Conservation (phyloP, 1,284 basidiomycete species). For the Gastroboletus turbinatus region DNA sequence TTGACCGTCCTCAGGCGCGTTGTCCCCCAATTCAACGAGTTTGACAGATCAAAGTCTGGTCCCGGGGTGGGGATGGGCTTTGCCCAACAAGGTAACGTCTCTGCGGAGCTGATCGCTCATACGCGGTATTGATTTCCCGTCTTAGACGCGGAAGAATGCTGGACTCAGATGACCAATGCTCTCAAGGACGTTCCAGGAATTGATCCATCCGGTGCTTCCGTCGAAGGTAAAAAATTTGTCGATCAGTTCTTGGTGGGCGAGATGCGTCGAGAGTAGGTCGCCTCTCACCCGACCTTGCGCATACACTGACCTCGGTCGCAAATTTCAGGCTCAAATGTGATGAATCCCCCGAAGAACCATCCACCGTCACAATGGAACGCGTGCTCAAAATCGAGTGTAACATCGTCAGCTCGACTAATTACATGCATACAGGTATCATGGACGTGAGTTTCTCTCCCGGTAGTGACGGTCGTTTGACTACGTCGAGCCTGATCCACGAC, state of each 20-base stretch:
- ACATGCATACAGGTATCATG: slow-evolving; percentile 84
- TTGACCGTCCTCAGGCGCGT: slow-evolving; percentile 71
- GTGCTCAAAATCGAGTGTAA: slow-evolving; percentile 93
- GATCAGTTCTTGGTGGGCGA: slow-evolving; percentile 85
- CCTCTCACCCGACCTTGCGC: background rate
- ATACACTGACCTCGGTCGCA: slow-evolving; percentile 6
- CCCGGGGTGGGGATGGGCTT: slow-evolving; percentile 50
- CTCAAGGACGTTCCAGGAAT: slow-evolving; percentile 61
- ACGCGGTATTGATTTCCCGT: slow-evolving; percentile 1
- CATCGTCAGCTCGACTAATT: slow-evolving; percentile 85
- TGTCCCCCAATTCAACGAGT: slow-evolving; percentile 92
- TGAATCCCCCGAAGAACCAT: slow-evolving; percentile 80
- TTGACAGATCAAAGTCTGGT: slow-evolving; percentile 48
- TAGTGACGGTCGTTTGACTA: background rate
- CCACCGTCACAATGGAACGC: slow-evolving; percentile 66
- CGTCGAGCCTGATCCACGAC: background rate
- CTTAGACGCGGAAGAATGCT: slow-evolving; percentile 96
- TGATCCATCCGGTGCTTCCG: slow-evolving; percentile 39
- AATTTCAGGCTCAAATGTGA: slow-evolving; percentile 64
- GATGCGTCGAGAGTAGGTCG: slow-evolving; percentile 77
- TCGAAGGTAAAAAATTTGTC: slow-evolving; percentile 59
- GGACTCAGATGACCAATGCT: slow-evolving; percentile 80
- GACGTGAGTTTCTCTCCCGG: slow-evolving; percentile 54
- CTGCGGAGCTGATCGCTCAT: background rate
- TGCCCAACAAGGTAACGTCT: slow-evolving; percentile 81